Base-by-base conservation (phyloP, 129 eudicot species). In the Centrapalus pauciflorus region DNA sequence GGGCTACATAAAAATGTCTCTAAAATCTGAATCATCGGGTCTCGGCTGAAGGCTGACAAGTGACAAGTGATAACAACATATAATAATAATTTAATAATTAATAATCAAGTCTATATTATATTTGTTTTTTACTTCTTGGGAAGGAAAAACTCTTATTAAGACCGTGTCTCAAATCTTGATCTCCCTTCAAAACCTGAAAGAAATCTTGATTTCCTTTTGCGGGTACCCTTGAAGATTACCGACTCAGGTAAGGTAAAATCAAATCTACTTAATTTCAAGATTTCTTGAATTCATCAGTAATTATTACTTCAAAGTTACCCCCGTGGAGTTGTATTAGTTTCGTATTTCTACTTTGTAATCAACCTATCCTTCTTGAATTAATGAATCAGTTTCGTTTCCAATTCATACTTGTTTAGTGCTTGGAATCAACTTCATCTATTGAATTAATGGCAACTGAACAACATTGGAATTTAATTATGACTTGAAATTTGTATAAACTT, bases 121-220 rank as follows among this genome's bases (percentile, higher is more conserved):
- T 54, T 54, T 49, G 49, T 71, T 13, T 28, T 61, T 63, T 55
- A 55, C 71, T 38, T 64, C 65, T 73, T 64, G 72, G 78, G 28
- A 56, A 73, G 29, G 30, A 64, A 46, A 46, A 41, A 73, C 46
- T 28, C 65, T 58, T 45, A 19, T 27, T 33, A 57, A 56, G 26
- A 61, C 28, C 64, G 13, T 41, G 78, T 64, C 72, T 64, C 48
- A 64, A 73, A 73, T 64, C 72, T 73, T 64, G 78, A 73, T 73
- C 62, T 55, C 70, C 72, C 33, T 30, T 50, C 45, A 63, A 19
- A 72, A 69, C n/a, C 55, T 7, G 29, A 61, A 73, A 73, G 34
- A 55, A 52, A 33, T 73, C 78, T 73, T 66, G 78, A 54, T 54
- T 54, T 64, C 78, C 66, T 59, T 54, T 72, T 0, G 63, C 62